Base-by-base conservation (phyloP, 768 basidiomycete species). In the Arthromyces matolae region DNA sequence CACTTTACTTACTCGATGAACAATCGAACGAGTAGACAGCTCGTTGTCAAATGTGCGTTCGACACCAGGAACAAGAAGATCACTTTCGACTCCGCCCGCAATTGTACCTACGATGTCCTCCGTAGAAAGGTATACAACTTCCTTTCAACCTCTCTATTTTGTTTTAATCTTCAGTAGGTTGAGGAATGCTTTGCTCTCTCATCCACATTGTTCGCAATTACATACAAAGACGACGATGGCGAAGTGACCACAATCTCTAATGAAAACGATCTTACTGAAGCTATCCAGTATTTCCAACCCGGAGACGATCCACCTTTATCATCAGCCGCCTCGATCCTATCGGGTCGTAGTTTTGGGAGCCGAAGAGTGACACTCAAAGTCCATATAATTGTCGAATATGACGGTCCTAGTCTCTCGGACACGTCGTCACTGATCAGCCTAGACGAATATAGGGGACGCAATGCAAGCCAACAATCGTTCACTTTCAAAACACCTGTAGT, bases 351-450 rank as follows among this genome's bases (percentile, higher is more conserved):
- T 63, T 82, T 83, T 57, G 73, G 79, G 8, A 71, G 76, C 27
- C 74, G 79, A 35, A 91, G 83, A 62, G 86, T 96, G 47, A 87
- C 85, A 1, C 68, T 96, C 13, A 76, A 79, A 8, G 80, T 96
- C 28, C 75, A 84, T 36, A 83, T 97, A 33, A 72, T 74, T 8
- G 82, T 94, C 52, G 93, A 94, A 51, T 94, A 92, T 57, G 93
- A 96, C 63, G 91, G 91, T 0, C 91, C 87, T 12, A 89, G 86
- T 66, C 73, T 96, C 48, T 93, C 90, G 8, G 94, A 96, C 55
- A 89, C 92, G 2, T 83, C 81, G 8, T 93, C 91, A 8, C 68
- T 94, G 14, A 79, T 78, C 18, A 91, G 89, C 61, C 58, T 85
- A 60, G 88, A 94, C 34, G 86, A 90, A 54, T 83, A 82, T 68